A percentile compares a stretch with the other conserved stretches of the same genome.
Conservation (phyloP, 164 flowering plant genomes). For the Dillenia suffruticosa region DNA sequence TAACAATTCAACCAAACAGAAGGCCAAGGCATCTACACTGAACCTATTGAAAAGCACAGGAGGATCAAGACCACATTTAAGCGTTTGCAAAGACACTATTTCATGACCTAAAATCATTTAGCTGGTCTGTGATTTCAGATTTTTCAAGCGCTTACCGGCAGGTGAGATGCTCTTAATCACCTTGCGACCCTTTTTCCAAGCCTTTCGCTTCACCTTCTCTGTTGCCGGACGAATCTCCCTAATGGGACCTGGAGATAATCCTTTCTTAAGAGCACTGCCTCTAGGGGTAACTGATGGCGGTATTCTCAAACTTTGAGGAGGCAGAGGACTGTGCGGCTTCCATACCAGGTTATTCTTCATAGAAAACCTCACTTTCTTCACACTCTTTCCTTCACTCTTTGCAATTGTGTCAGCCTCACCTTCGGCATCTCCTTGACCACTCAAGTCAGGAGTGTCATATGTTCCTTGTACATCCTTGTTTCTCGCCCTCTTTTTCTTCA, state of each 20-base stretch:
- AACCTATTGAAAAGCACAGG: no score
- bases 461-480: constrained; percentile 16
- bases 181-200: constrained; percentile 43
- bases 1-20: no score
- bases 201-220: constrained; percentile 40
- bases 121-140: constrained; percentile 15
- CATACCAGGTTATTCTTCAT: constrained; percentile 87
- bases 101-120: no score
- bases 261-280: constrained; percentile 98
- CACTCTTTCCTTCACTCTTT: constrained; percentile 50
- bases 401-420: constrained; percentile 16
- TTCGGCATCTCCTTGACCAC: constrained; percentile 21
- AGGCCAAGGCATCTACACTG: no score
- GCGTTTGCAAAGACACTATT: no score
- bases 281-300: constrained; percentile 94
- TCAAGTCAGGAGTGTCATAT: neutral
- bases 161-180: constrained; percentile 31
- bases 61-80: no score
- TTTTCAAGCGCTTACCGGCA: constrained; percentile 43
- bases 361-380: constrained; percentile 76
- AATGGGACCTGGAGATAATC: constrained; percentile 80
- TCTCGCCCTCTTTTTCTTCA: constrained; percentile 73
- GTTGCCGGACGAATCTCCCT: constrained; percentile 33
- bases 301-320: constrained; percentile 78
- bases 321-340: constrained; percentile 85